A percentile compares a stretch with the other conserved stretches of the same genome.
phyloP scores from a whole-genome alignment of 768 basidiomycete species.

The Obba rivulosa region DNA sequence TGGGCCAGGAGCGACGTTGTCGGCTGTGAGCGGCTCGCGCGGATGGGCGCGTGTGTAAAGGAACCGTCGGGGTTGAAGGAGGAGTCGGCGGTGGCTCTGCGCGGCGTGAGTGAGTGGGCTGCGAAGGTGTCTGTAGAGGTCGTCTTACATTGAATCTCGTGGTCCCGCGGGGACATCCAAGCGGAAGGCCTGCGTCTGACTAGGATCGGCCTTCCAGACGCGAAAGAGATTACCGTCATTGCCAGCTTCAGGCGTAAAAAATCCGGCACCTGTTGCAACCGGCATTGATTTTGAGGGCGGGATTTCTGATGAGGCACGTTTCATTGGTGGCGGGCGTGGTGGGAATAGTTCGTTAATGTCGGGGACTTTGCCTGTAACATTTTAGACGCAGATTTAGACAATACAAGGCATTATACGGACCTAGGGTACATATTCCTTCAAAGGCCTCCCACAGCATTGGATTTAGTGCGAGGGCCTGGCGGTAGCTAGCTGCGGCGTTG shows the following conservation, averaged over 20 bases:
- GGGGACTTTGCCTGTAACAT: slow-evolving; percentile 53
- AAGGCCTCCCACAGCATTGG: slow-evolving; percentile 92
- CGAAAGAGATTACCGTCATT: slow-evolving; percentile 53
- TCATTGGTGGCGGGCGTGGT: slow-evolving; percentile 51
- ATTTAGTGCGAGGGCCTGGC: slow-evolving; percentile 63
- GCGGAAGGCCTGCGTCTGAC: slow-evolving; percentile 51
- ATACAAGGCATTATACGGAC: slow-evolving; percentile 39
- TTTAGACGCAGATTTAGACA: neutral
- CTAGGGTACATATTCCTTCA: slow-evolving; percentile 77
- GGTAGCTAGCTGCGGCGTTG: slow-evolving; percentile 66
- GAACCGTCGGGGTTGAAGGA: slow-evolving; percentile 54
- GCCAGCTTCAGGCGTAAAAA: slow-evolving; percentile 70
- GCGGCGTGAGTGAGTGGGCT: neutral
- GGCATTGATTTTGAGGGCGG: slow-evolving; percentile 38
- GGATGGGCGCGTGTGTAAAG: slow-evolving; percentile 39
- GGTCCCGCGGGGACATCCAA: slow-evolving; percentile 46
- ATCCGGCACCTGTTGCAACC: slow-evolving; percentile 59
- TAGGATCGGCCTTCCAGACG: slow-evolving; percentile 47
- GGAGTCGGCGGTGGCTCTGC: slow-evolving; percentile 53
- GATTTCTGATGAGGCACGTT: slow-evolving; percentile 50
- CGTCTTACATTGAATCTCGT: slow-evolving; percentile 59
- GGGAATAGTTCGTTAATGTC: slow-evolving; percentile 73
- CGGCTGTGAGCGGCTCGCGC: slow-evolving; percentile 26
- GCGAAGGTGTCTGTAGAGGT: neutral
- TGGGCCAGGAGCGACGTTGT: slow-evolving; percentile 31